Percentiles rank a stretch among this genome's conserved stretches.
Evolutionary conservation across 768 basidiomycete genomes (phyloP).

Genomic region (Boletus rubropictus): DNA sequence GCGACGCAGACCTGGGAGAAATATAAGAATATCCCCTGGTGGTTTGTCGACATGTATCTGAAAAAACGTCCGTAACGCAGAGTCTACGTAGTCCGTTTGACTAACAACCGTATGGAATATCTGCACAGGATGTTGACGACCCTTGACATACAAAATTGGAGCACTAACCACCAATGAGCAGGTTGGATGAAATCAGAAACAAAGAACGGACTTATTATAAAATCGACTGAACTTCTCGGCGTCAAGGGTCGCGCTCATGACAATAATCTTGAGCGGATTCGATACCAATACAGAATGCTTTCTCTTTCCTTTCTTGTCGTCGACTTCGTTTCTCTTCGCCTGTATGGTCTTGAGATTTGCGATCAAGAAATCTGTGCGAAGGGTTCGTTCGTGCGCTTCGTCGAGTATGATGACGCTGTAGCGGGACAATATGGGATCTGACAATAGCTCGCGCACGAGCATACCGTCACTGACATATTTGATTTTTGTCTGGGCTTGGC

Average conservation of each 20-base stretch:
- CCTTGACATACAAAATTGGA: constrained; percentile 85
- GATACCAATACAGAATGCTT: constrained; percentile 32
- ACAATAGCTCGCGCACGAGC: constrained; percentile 88
- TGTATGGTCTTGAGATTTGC: constrained; percentile 85
- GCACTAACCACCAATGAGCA: constrained; percentile 46
- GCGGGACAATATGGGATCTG: constrained; percentile 64
- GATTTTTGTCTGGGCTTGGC: constrained; percentile 67
- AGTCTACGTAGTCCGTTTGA: constrained; percentile 80
- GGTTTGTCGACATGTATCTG: constrained; percentile 81
- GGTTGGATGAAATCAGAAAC: not conserved
- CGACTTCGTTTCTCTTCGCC: constrained; percentile 48
- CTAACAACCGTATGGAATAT: constrained; percentile 72
- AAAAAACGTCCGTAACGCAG: constrained; percentile 89
- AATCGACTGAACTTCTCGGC: constrained; percentile 91
- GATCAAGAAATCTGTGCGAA: constrained; percentile 91
- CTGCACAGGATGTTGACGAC: constrained; percentile 87
- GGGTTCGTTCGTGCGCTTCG: constrained; percentile 94
- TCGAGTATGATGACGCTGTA: constrained; percentile 92
- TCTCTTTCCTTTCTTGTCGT: constrained; percentile 42
- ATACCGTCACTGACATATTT: constrained; percentile 99
- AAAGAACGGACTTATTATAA: constrained; percentile 62
- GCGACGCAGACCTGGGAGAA: constrained; percentile 65
- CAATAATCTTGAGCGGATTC: constrained; percentile 80
- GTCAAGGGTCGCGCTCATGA: constrained; percentile 98
- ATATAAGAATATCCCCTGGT: constrained; percentile 86